Evolutionary conservation across 2,329 filamentous ascomycete species (phyloP), one percentile per base, ranked within the genome.

Genomic region (Paracoccidioides lutzii): DNA sequence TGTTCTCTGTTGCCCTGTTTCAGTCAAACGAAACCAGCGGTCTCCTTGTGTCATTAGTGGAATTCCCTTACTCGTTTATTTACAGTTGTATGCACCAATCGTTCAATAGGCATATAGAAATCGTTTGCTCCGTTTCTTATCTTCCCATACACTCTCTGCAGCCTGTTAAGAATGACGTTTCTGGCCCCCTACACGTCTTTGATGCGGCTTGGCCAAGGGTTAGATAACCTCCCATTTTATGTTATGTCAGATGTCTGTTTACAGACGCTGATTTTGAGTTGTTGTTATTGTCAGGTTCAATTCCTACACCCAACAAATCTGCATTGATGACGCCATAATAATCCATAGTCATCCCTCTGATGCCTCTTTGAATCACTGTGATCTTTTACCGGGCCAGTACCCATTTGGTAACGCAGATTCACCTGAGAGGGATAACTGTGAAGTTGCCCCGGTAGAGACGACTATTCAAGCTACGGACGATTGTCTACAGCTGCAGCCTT

Each of bases 241-340:
- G 22, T 28, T 6, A 37, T 40, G 28, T 42, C 54, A 55, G 50
- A 58, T 35, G 12, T 3, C 22, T 43, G 14, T 14, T 48, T 7
- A 38, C 43, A 67, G 12, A 10, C 40, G 35, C 37, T 46, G 10
- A 54, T 33, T 40, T 14, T 22, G 22, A 22, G 22, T 22, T 22
- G 22, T 2, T 22, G 22, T 28, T 45, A 30, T 14, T 22, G 5
- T 33, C 37, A 54, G 42, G 44, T 71, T 71, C 61, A 72, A 72
- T 44, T 71, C 70, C 14, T 72, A 71, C 51, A 72, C 69, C 3
- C 69, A 71, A 55, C 68, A 71, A 57, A 69, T 70, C 45, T 67
- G 69, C 30, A 63, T 72, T 28, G 69, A 72, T 40, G 64, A 67
- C 53, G 70, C 70, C 4, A 68, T 72, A 6, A 55, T 63, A 10